Base-by-base conservation (phyloP, 306 rosid species). In the Cercis canadensis region DNA sequence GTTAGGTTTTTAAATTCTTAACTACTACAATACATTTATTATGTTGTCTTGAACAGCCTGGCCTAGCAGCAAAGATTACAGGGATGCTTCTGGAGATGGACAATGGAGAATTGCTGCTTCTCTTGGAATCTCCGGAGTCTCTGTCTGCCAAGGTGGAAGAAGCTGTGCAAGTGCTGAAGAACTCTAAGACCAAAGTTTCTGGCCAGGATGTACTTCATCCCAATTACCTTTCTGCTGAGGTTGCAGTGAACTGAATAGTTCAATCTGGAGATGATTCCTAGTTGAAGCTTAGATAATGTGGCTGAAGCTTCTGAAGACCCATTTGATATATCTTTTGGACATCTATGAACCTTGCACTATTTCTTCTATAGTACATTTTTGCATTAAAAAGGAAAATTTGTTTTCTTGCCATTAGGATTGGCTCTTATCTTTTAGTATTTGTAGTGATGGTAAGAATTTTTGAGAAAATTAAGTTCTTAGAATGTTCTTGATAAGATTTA, bases 71-170 rank as follows among this genome's bases (percentile, higher is more conserved):
- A 11, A 92, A 92, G 79, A 85, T 92, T 31, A 92, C 98, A 13
- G 97, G 98, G 71, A 92, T 92, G 98, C 93, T 92, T 57, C 77
- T 90, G 86, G 97, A 92, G 80, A 90, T 92, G 98, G 93, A 92
- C 86, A 88, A 81, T 77, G 83, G 84, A 21, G 97, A 92, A 78
- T 69, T 88, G 87, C 82, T 92, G 73, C 85, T 79, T 50, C 85
- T 92, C 70, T 71, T 89, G 84, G 92, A 86, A 78, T 92, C 98
- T 33, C 95, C 96, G 0, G 96, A 86, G 55, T 81, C 89, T 58
- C 89, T 92, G 72, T 66, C 83, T 50, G 82, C 84, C 34, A 92
- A 92, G 86, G 90, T 89, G 57, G 92, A 84, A 51, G 98, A 92
- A 75, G 98, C 95, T 71, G 88, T 81, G 82, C 80, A 83, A 56